A percentile compares a stretch with the other conserved stretches of the same genome.
Conservation (phyloP, 768 basidiomycete species). For the Suillus brevipes region DNA sequence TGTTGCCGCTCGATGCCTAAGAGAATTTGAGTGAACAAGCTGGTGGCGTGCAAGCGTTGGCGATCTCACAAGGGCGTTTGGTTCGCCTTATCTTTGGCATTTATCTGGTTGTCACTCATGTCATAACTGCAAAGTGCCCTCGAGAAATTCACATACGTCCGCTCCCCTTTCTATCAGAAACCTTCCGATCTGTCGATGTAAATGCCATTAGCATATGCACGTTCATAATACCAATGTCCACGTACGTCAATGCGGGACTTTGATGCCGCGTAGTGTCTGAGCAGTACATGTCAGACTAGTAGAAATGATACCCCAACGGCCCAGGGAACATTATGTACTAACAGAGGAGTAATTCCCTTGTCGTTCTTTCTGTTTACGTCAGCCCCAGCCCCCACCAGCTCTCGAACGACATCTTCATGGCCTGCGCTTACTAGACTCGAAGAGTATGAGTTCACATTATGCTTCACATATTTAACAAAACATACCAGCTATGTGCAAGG, state of each 20-base stretch:
- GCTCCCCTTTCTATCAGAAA: constrained; percentile 85
- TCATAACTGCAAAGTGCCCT: constrained; percentile 30
- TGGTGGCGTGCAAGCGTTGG: background rate
- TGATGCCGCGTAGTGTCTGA: constrained; percentile 90
- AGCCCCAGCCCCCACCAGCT: constrained; percentile 80
- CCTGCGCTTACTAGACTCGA: constrained; percentile 71
- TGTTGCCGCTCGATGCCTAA: constrained; percentile 92
- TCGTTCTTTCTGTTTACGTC: constrained; percentile 78
- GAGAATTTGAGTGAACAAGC: constrained; percentile 8
- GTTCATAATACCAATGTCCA: constrained; percentile 29
- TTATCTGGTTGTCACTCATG: constrained; percentile 62
- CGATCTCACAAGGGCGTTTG: constrained; percentile 80
- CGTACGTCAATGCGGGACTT: constrained; percentile 81
- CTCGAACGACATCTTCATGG: constrained; percentile 68
- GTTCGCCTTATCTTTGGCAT: constrained; percentile 90
- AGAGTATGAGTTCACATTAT: background rate
- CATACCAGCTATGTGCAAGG: constrained; percentile 77
- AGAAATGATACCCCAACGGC: background rate
- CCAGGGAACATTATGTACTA: constrained; percentile 32
- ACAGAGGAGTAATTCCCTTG: constrained; percentile 86
- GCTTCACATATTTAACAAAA: background rate
- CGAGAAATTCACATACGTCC: constrained; percentile 64
- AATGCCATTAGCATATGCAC: constrained; percentile 27
- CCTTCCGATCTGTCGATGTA: constrained; percentile 71
- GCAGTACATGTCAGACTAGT: background rate